Evolutionary conservation across 139 green algal genomes (phyloP).

Genomic region (Mesotaenium endlicherianum): DNA sequence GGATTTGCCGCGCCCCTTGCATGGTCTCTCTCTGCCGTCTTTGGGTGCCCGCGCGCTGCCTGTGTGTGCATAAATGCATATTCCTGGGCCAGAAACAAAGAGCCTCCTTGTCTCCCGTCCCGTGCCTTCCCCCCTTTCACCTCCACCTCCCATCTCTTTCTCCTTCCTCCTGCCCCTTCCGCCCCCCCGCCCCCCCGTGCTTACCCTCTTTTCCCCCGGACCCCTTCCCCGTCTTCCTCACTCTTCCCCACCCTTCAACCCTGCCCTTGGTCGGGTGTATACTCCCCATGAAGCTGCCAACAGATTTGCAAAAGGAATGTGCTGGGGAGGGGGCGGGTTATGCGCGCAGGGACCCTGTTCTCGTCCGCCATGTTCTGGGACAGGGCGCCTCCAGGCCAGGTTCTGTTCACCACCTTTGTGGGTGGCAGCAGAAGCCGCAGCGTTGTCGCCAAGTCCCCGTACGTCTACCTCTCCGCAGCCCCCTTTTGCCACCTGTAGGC

Average conservation of each 20-base stretch:
- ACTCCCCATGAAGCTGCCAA: no score
- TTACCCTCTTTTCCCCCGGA: background rate
- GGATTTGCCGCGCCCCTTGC: no score
- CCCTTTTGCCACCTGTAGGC: no score
- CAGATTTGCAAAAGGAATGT: no score
- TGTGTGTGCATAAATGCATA: no score
- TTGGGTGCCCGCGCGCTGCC: no score
- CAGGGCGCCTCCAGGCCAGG: slow-evolving; percentile 22
- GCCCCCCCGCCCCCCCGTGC: background rate
- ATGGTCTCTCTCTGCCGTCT: no score
- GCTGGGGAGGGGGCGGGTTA: no score
- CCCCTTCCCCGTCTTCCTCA: background rate
- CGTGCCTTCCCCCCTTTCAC: background rate
- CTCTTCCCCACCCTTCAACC: background rate
- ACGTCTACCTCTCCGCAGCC: no score
- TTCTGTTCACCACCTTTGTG: slow-evolving; percentile 46
- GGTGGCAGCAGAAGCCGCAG: slow-evolving; percentile 28
- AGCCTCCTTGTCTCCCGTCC: background rate
- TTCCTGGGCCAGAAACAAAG: no score
- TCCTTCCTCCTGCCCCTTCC: background rate
- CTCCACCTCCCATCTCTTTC: background rate
- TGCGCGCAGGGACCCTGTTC: slow-evolving; percentile 43
- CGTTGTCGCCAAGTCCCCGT: background rate
- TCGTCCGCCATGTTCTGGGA: slow-evolving; percentile 52
- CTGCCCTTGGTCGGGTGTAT: background rate